These are phyloP conservation scores for Kalmusia sp. DNA, from an alignment of 2,329 filamentous ascomycete genomes.

Conservation along the genomic window DNA sequence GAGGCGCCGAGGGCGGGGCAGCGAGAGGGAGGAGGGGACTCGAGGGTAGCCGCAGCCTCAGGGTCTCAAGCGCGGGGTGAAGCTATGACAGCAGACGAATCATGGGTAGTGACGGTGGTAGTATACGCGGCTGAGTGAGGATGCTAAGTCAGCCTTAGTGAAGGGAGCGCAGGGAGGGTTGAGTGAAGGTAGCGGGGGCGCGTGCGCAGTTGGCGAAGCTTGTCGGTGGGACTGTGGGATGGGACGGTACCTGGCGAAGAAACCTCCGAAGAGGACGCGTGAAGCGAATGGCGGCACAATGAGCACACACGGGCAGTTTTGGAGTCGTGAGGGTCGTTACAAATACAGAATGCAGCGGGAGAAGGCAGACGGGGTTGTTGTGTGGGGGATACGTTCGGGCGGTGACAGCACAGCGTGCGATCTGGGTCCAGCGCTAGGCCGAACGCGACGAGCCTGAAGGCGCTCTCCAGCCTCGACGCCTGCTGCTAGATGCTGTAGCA, in stretches of 20 bases:
- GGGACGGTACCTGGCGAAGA: conserved; percentile 29
- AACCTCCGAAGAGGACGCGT: conserved; percentile 15
- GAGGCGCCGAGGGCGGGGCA: conserved; percentile 38
- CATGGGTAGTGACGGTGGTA: conserved; percentile 19
- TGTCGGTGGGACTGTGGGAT: conserved; percentile 21
- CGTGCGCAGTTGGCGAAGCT: conserved; percentile 16
- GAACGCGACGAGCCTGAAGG: not conserved
- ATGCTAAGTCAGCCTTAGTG: conserved; percentile 1
- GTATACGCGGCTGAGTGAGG: conserved; percentile 11
- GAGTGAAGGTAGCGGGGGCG: conserved; percentile 15
- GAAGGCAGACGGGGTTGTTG: not conserved
- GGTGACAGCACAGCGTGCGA: conserved; percentile 1
- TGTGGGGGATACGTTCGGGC: not conserved
- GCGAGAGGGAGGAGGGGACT: conserved; percentile 30
- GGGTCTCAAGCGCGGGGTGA: conserved; percentile 22
- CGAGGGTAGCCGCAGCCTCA: conserved; percentile 27
- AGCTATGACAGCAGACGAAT: conserved; percentile 13
- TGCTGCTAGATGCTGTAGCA: not conserved
- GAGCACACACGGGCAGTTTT: conserved; percentile 14
- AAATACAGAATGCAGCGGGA: conserved; percentile 17
- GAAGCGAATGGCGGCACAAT: conserved; percentile 18
- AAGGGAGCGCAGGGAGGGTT: not conserved
- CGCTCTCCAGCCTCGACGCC: not conserved
- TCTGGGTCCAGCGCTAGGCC: conserved; percentile 2
- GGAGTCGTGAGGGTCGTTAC: conserved; percentile 20